phyloP scores from a whole-genome alignment of 176 grass and related monocot species.

The Chloris gayana region DNA sequence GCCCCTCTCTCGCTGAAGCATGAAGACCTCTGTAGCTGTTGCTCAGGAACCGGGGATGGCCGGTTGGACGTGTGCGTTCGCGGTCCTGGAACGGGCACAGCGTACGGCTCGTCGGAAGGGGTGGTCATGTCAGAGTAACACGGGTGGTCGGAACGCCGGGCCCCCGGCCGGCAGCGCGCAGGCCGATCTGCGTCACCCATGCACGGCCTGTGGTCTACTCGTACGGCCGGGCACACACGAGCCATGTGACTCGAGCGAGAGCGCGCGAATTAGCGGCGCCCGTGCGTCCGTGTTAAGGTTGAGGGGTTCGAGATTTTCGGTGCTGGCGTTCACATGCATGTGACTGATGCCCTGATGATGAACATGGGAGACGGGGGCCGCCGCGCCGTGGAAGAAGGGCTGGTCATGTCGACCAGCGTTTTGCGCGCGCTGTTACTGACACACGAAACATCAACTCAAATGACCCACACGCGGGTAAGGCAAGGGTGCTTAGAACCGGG shows the following conservation, averaged over 20 bases:
- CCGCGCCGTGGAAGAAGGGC: neutral
- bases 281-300: neutral
- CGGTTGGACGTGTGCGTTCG: slow-evolving; percentile 6
- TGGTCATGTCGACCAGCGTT: slow-evolving; percentile 30
- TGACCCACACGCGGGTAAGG: neutral
- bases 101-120: neutral
- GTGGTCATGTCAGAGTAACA: neutral
- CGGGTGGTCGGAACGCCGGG: neutral
- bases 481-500: neutral
- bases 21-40: slow-evolving; percentile 18
- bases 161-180: neutral
- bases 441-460: slow-evolving; percentile 49
- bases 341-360: neutral
- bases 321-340: neutral
- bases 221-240: neutral
- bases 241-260: neutral
- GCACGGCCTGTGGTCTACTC: neutral
- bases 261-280: neutral
- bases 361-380: neutral
- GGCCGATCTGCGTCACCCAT: neutral
- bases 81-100: neutral
- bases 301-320: neutral
- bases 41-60: neutral
- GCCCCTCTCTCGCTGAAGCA: neutral
- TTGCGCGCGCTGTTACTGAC: slow-evolving; percentile 30